A percentile compares a stretch with the other conserved stretches of the same genome.
Conservation (phyloP, 2,329 filamentous ascomycete species). For the Bipolaris victoriae region DNA sequence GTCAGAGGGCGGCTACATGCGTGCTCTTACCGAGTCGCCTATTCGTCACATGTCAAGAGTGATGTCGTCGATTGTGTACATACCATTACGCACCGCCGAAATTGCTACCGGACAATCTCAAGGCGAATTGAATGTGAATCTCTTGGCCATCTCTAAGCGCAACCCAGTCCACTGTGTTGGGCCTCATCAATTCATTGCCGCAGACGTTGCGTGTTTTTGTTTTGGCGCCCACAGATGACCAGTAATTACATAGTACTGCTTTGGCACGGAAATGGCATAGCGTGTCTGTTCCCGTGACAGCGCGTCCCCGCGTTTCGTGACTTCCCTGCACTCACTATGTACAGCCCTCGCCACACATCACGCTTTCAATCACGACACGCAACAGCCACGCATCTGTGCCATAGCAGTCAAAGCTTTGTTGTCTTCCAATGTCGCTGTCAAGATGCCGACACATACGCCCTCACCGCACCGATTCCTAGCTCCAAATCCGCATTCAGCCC, state of each 20-base stretch:
- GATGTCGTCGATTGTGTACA: neutral
- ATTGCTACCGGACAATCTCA: neutral
- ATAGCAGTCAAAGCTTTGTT: neutral
- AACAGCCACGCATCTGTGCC: neutral
- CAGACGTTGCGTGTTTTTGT: neutral
- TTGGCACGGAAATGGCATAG: neutral
- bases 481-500: constrained; percentile 21
- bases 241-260: no score
- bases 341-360: constrained; percentile 3
- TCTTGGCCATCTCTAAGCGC: neutral
- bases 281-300: constrained; percentile 14
- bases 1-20: constrained; percentile 2
- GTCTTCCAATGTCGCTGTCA: constrained; percentile 8
- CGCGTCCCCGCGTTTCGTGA: constrained; percentile 23
- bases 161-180: neutral
- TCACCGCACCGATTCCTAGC: constrained; percentile 46
- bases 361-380: neutral
- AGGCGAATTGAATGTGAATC: neutral
- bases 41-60: neutral
- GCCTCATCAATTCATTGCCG: neutral
- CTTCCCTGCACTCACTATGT: neutral
- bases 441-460: constrained; percentile 38
- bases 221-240: neutral
- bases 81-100: neutral
- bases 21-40: neutral